A percentile compares a stretch with the other conserved stretches of the same genome.
Conservation (phyloP, 129 eudicot species). For the Flaveria trinervia region DNA sequence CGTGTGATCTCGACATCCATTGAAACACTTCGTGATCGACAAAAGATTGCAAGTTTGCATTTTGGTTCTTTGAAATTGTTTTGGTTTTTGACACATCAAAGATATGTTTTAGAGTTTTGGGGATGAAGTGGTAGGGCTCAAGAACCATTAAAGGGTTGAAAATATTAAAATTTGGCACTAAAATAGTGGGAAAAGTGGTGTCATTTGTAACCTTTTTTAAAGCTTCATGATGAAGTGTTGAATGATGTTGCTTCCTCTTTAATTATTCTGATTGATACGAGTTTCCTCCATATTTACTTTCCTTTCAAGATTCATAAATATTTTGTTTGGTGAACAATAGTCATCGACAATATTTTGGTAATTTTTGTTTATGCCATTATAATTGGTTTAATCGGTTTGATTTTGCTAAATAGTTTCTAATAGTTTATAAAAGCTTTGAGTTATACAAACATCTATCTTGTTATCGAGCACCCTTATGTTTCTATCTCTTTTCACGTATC, state of each 20-base stretch:
- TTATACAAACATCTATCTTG: no score
- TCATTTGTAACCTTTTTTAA: conserved; percentile 36
- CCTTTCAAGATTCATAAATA: conserved; percentile 38
- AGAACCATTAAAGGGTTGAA: conserved; percentile 32
- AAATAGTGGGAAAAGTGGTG: conserved; percentile 28
- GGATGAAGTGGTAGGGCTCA: conserved; percentile 45
- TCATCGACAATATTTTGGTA: no score
- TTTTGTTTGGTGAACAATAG: conserved; percentile 18
- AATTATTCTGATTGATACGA: conserved; percentile 44
- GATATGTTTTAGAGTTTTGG: conserved; percentile 26
- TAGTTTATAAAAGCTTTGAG: no score
- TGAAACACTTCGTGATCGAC: conserved; percentile 63
- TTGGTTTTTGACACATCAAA: conserved; percentile 23
- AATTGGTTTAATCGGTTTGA: no score
- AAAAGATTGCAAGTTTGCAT: conserved; percentile 57
- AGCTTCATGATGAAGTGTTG: conserved; percentile 48
- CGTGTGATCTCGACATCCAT: conserved; percentile 68
- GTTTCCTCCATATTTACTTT: conserved; percentile 44
- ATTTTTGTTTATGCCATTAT: no score
- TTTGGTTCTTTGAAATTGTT: conserved; percentile 8
- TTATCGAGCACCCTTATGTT: no score
- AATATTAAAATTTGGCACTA: conserved; percentile 34
- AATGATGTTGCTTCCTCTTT: conserved; percentile 67
- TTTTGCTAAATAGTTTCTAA: no score
- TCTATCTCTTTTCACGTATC: no score